Percentiles rank a stretch among this genome's conserved stretches.
phyloP scores from a whole-genome alignment of 1,284 basidiomycete species.

The Caloboletus inedulis region DNA sequence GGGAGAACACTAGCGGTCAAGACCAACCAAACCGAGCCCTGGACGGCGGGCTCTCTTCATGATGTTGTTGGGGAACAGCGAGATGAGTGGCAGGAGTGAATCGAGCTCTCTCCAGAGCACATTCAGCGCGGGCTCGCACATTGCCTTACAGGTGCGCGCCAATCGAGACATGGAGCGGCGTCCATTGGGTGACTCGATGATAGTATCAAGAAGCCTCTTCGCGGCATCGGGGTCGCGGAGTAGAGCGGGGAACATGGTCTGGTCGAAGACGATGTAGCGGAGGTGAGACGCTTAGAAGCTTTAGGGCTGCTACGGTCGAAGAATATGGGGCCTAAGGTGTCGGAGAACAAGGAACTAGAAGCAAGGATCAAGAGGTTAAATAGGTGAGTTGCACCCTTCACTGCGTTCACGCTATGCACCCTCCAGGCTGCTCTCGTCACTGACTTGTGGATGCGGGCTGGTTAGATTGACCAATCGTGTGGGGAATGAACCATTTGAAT shows the following conservation, averaged over 20 bases:
- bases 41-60: constrained; percentile 67
- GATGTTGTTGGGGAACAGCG: constrained; percentile 62
- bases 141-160: constrained; percentile 66
- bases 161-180: constrained; percentile 62
- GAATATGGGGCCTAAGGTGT: constrained; percentile 41
- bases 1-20: constrained; percentile 7
- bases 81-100: constrained; percentile 65
- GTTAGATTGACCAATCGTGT: constrained; percentile 27
- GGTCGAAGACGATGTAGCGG: constrained; percentile 44
- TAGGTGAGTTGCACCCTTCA: constrained; percentile 25
- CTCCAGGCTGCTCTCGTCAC: constrained; percentile 24
- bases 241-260: constrained; percentile 53
- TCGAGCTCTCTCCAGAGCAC: constrained; percentile 75
- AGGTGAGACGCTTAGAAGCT: constrained; percentile 34
- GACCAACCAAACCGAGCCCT: constrained; percentile 69
- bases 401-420: constrained; percentile 31
- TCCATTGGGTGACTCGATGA: constrained; percentile 64
- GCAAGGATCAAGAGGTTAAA: constrained; percentile 30
- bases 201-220: constrained; percentile 61
- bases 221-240: constrained; percentile 63
- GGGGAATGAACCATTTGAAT: constrained; percentile 20
- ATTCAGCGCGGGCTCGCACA: constrained; percentile 69
- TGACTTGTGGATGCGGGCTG: constrained; percentile 35
- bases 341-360: constrained; percentile 45
- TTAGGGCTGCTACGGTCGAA: constrained; percentile 29